Base-by-base conservation (phyloP, 2,329 filamentous ascomycete genomes). In the Clonostachys sp. region DNA sequence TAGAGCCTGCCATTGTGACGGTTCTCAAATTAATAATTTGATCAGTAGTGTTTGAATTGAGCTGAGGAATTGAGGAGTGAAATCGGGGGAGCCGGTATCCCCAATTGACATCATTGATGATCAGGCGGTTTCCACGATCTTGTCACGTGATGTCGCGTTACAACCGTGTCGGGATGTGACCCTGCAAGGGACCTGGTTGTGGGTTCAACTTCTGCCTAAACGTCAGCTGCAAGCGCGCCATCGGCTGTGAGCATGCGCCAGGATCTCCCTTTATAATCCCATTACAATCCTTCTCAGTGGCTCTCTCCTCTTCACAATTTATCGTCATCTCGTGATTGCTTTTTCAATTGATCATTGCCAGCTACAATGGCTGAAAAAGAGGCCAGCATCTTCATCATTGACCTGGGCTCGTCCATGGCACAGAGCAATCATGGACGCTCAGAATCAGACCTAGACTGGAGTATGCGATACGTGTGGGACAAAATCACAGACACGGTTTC, bases 381-480 rank as follows among this genome's bases (percentile, higher is more conserved):
- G 72, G 90, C 91, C 9, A 94, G 87, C 1, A 81, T 97, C 41
- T 99, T 94, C 66, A 86, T 99, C 56, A 70, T 99, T 51, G 94
- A 99, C 68, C 74, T 96, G 20, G 91, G 91, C 49, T 75, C 72
- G 59, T 88, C 91, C n/a, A 96, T 95, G 88, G 86, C 77, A 49
- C 74, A 87, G 61, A 78, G 74, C 57, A 80, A 83, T 56, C 77
- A 81, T 68, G 89, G 86, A 24, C 83, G 94, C 55, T 63, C 73
- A 17, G 81, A 92, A 63, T 86, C 86, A 4, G 87, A 97, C 63
- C 79, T 99, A 16, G 89, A 96, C 51, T 99, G 86, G 83, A 81
- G 83, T 43, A 84, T 97, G 82, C 82, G 83, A 52, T 99, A 96
- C 68, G 80, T 97, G 44, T 99, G 92, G 91, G 92, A 97, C 74